Conservation (phyloP, 345 rosid genomes). For the Aegle marmelos region DNA sequence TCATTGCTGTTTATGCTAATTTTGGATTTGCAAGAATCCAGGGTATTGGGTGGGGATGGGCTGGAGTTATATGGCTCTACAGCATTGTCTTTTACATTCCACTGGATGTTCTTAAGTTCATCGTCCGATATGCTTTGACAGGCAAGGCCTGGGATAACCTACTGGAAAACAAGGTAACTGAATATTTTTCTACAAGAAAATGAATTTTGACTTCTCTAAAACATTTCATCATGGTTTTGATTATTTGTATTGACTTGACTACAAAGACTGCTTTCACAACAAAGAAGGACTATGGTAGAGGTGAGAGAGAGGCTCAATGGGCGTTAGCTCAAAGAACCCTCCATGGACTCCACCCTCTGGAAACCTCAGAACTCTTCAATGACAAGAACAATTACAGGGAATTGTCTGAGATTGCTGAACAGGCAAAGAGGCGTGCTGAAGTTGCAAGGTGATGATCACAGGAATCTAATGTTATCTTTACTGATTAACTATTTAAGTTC, state of each 20-base stretch:
- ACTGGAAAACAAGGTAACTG: conserved; percentile 69
- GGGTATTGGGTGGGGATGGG: conserved; percentile 97
- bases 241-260: neutral
- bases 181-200: neutral
- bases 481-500: neutral
- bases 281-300: conserved; percentile 82
- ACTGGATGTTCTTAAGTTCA: conserved; percentile 72
- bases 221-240: neutral
- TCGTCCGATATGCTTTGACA: conserved; percentile 57
- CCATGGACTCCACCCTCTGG: conserved; percentile 66
- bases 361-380: conserved; percentile 42
- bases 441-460: conserved; percentile 59
- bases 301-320: conserved; percentile 91
- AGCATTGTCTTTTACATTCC: conserved; percentile 75
- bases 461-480: neutral
- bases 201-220: neutral
- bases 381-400: conserved; percentile 67
- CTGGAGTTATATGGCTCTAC: conserved; percentile 88
- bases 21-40: conserved; percentile 65
- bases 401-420: conserved; percentile 82
- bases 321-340: conserved; percentile 84
- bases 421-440: conserved; percentile 88
- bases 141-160: conserved; percentile 87
- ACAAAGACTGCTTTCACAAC: conserved; percentile 87
- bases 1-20: conserved; percentile 74